Conservation (phyloP, 106 monocot species). For the Cymbidium sinense region DNA sequence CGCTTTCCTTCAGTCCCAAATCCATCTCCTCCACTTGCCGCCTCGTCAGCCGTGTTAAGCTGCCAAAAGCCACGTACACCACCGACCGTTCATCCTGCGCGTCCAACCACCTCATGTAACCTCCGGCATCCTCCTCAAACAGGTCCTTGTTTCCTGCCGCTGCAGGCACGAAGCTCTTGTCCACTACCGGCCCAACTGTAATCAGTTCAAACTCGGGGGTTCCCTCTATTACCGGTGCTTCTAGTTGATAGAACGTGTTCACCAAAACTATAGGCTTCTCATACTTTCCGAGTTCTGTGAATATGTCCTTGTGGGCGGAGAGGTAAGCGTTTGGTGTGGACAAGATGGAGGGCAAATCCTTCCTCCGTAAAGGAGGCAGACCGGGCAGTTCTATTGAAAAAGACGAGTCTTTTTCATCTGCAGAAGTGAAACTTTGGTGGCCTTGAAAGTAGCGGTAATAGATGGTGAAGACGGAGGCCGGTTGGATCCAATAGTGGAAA, state of each 20-base stretch:
- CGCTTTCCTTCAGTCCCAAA: constrained; percentile 25
- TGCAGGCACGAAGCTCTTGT: not conserved
- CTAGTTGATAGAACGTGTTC: constrained; percentile 1
- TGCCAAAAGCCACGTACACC: constrained; percentile 58
- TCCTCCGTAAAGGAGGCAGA: not conserved
- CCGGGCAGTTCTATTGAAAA: not conserved
- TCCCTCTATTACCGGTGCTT: not conserved
- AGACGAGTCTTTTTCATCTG: not conserved
- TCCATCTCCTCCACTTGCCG: constrained; percentile 37
- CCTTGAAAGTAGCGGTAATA: constrained; percentile 47
- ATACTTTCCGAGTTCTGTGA: not conserved
- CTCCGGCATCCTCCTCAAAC: constrained; percentile 21
- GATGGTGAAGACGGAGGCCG: constrained; percentile 44
- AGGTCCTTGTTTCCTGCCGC: not conserved
- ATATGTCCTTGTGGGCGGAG: not conserved
- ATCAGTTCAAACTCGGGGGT: not conserved
- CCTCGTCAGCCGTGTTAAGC: constrained; percentile 15
- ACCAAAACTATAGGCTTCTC: not conserved
- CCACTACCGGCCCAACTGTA: not conserved
- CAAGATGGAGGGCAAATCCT: constrained; percentile 4
- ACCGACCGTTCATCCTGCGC: constrained; percentile 25
- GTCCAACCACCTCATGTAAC: constrained; percentile 52
- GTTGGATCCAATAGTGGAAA: constrained; percentile 57
- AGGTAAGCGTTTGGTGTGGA: not conserved
- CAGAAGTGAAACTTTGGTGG: constrained; percentile 2